Conservation (phyloP, 1,139 yeast species). For the Candida buenavistaensis region DNA sequence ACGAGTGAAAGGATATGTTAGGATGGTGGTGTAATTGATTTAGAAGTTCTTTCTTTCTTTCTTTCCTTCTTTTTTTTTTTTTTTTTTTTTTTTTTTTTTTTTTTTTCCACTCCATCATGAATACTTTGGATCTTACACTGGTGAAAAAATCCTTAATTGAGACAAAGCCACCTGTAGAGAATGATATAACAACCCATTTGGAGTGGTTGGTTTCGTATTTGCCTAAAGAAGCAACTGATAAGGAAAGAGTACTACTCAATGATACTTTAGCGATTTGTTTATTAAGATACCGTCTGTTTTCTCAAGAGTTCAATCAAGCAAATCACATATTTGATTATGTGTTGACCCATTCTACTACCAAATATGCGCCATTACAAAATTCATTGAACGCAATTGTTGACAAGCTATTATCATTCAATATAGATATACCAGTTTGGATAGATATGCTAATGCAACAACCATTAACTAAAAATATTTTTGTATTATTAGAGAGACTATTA, state of each 20-base stretch:
- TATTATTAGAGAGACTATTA: constrained; percentile 45
- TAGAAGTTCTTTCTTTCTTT: no score
- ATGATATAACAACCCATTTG: constrained; percentile 4
- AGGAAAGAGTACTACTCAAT: constrained; percentile 32
- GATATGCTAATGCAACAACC: constrained; percentile 12
- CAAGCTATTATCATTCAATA: constrained; percentile 40
- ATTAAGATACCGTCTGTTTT: constrained; percentile 37
- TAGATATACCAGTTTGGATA: constrained; percentile 9
- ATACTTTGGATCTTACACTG: constrained; percentile 2
- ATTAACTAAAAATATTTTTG: constrained; percentile 9
- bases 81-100: no score
- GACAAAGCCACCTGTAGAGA: constrained; percentile 10
- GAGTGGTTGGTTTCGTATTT: constrained; percentile 6
- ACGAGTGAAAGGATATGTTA: no score
- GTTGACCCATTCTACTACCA: constrained; percentile 68
- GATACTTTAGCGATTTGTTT: constrained; percentile 70
- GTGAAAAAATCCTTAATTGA: constrained; percentile 11
- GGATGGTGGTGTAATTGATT: no score
- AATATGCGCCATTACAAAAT: constrained; percentile 69
- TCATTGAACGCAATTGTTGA: constrained; percentile 60
- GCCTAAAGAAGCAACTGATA: constrained; percentile 5
- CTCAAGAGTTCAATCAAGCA: constrained; percentile 1
- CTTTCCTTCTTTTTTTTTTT: no score
- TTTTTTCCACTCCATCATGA: not conserved
- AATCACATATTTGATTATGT: constrained; percentile 47